Evolutionary conservation across 192 early-diverging fungal genomes (phyloP).

Genomic region (Polychytrium aggregatum): DNA sequence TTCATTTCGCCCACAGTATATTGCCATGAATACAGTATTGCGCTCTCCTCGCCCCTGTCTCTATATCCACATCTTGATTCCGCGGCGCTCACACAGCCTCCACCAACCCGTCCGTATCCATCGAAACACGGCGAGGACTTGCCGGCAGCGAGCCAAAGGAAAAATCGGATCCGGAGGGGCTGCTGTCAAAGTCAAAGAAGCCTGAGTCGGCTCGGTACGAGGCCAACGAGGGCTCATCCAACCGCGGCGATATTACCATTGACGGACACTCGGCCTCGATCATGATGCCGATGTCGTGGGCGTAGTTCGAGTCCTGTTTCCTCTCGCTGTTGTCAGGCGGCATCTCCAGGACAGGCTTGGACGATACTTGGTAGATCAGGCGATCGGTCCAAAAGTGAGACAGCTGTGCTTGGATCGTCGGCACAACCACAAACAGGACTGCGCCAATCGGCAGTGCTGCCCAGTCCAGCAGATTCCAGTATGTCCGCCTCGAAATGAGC

Average conservation of each 20-base stretch:
- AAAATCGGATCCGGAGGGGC: too few species aligned
- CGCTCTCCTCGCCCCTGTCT: too few species aligned
- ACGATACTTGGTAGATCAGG: conserved; percentile 20
- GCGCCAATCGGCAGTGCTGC: conserved; percentile 16
- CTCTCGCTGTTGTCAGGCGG: background rate
- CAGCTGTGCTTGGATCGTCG: conserved; percentile 18
- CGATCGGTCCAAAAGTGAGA: conserved; percentile 20
- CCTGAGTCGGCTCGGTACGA: conserved; percentile 8
- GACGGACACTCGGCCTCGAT: background rate
- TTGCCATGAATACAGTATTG: too few species aligned
- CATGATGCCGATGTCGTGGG: background rate
- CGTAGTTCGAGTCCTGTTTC: too few species aligned
- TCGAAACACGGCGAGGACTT: too few species aligned
- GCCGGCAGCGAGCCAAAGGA: too few species aligned
- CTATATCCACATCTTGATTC: too few species aligned
- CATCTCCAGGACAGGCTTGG: conserved; percentile 13
- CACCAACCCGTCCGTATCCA: too few species aligned
- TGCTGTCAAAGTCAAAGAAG: conserved; percentile 6
- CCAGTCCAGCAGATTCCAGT: conserved; percentile 19
- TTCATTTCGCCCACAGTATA: too few species aligned
- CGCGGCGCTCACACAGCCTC: too few species aligned
- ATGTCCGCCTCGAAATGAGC: conserved; percentile 6
- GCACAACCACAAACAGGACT: conserved; percentile 15
- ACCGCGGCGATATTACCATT: background rate
- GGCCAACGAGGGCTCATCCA: background rate